Base-by-base conservation (phyloP, 441 rosid species). In the Euphorbia celastroides region DNA sequence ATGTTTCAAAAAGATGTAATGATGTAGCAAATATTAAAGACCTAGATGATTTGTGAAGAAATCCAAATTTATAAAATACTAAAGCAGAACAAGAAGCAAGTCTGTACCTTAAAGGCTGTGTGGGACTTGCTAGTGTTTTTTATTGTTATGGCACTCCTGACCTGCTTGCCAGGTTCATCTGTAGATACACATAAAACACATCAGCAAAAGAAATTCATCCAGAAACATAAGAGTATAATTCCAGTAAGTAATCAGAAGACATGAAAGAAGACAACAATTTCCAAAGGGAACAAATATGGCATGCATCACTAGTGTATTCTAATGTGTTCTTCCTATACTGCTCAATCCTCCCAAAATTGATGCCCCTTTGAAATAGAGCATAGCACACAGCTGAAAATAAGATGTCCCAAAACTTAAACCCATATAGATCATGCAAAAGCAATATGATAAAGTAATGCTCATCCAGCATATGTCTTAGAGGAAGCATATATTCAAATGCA, bases 101-200 rank as follows among this genome's bases (percentile, higher is more conserved):
- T n/a, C 12, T 66, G 58, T 71, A 93, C 99, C 96, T 91, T 93
- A 76, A 93, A 93, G 3, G 96, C 99, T 31, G 82, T 89, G 74
- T 84, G 75, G 5, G 99, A 93, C 74, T 89, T 88, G 93, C 96
- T 91, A 0, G 83, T 88, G 74, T 93, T 93, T 72, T 93, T 93
- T 41, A 93, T 89, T 83, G 79, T 91, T 72, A 93, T 83, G 22
- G 97, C 99, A n/a, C 96, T 93, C 72, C 96, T 85, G 13, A 81
- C 97, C 76, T 93, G 99, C 86, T 93, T 93, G 69, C 96, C 99
- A 66, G 97, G 89, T 80, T 93, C 99, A 81, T 91, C 99, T 93
- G 67, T 60, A 77, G 57, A 81, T 41, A 6, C 62, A 6, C 62
- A 69, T 17, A 10, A 60, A 20, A 60, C 10, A 22, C 36, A 41